Evolutionary conservation across 2,329 filamentous ascomycete genomes (phyloP).

Genomic region (Penicillium sclerotigenum): DNA sequence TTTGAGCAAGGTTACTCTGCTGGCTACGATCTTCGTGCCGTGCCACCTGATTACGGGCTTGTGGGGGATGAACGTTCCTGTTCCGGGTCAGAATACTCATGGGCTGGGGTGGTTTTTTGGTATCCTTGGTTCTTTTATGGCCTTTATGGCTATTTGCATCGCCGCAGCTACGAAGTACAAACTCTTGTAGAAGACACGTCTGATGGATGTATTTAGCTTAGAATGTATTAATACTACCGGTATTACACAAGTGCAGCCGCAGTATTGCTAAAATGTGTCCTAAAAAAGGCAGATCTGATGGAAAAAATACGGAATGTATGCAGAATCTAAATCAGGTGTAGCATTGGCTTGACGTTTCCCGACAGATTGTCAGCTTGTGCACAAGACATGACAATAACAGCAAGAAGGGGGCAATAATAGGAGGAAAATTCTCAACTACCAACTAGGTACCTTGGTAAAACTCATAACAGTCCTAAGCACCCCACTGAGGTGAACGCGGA

Average conservation of each 20-base stretch:
- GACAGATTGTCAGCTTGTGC: too few species aligned
- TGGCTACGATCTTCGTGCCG: constrained; percentile 89
- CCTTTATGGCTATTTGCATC: constrained; percentile 38
- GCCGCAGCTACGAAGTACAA: constrained; percentile 34
- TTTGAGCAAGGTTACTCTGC: constrained; percentile 87
- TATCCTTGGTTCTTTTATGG: constrained; percentile 44
- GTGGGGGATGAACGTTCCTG: constrained; percentile 51
- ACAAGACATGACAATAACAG: too few species aligned
- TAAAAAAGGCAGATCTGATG: too few species aligned
- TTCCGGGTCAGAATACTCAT: constrained; percentile 39
- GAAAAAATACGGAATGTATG: not conserved
- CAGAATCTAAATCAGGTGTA: too few species aligned
- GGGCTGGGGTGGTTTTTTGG: constrained; percentile 48
- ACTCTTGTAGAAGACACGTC: constrained; percentile 29
- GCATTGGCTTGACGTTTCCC: too few species aligned
- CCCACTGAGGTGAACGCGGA: too few species aligned
- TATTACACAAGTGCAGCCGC: too few species aligned
- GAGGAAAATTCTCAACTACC: too few species aligned
- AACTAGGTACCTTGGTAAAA: too few species aligned
- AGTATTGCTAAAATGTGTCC: too few species aligned
- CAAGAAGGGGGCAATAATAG: too few species aligned
- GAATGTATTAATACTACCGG: not conserved
- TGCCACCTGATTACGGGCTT: constrained; percentile 76
- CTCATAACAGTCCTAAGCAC: too few species aligned
- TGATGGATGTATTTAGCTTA: not conserved